phyloP scores from a whole-genome alignment of 257 asterid genomes.

The Buddleja alternifolia region DNA sequence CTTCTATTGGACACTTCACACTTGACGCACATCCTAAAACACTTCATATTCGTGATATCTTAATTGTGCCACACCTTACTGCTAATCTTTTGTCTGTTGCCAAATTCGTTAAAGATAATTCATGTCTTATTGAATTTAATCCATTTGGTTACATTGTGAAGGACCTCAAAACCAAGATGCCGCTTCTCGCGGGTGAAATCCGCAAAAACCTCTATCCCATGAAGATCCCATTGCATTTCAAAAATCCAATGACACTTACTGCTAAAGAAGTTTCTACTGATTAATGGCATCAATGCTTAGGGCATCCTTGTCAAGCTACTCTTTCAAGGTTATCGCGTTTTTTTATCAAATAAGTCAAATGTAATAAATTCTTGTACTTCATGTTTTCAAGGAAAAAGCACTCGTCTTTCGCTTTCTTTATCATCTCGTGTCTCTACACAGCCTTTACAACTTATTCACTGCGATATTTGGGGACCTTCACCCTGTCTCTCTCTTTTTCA shows the following conservation, averaged over 20 bases:
- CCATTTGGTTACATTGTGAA: background rate
- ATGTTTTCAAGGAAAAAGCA: no score
- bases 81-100: background rate
- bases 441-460: background rate
- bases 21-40: background rate
- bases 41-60: background rate
- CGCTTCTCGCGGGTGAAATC: background rate
- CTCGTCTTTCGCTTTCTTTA: no score
- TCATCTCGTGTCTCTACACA: background rate
- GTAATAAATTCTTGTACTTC: background rate
- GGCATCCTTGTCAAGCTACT: background rate
- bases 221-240: background rate
- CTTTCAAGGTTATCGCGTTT: background rate
- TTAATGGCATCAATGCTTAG: background rate
- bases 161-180: background rate
- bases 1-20: background rate
- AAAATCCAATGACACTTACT: background rate
- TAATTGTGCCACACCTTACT: background rate
- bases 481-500: no score
- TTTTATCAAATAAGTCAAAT: background rate
- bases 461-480: background rate
- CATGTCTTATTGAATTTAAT: background rate
- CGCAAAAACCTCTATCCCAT: background rate
- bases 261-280: background rate
- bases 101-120: background rate